Evolutionary conservation across 2,329 filamentous ascomycete genomes (phyloP), one percentile per base, ranked within the genome.

Genomic region (Xylaria digitata): DNA sequence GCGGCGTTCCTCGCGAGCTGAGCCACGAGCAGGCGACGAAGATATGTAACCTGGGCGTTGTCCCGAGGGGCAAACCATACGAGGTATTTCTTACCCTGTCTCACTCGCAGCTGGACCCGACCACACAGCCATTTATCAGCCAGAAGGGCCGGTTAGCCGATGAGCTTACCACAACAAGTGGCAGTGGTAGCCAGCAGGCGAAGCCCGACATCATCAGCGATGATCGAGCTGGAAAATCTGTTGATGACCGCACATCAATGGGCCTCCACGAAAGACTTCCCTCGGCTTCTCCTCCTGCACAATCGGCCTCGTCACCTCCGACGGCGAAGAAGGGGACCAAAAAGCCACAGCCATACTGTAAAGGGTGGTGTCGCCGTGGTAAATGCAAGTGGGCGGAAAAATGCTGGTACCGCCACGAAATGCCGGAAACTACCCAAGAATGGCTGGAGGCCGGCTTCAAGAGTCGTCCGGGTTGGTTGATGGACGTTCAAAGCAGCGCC

Each of bases 331-430:
- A 6, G 8, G 21, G 6, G 21, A 3, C 11, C 6, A 32, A 5
- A 26, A 54, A 40, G 42, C 2, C 34, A 17, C 42, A 49, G 21
- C 17, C 6, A 23, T 40, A 48, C 34, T 85, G 85, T 74, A 79
- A 80, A 13, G 77, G 83, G 73, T 87, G 83, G 83, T 85, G 83
- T 73, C 78, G 79, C 58, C 76, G 80, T 46, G 84, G 84, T 6
- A 78, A 75, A 13, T 87, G 85, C 74, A 80, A 78, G 70, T 85
- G 79, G 76, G 82, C 80, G 3, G 56, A 64, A 6, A 68, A 74
- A 8, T 87, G 85, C 74, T 78, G 78, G 3, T 83, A 80, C 73
- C 69, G 72, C 53, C 85, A 87, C 73, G 72, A 72, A 65, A 85
- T 87, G 84, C 85, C 85, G 3, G 72, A 71, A 65, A 82, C 80